Conservation (phyloP, 495 filamentous ascomycete species). For the Hypoxylon cercidicola region DNA sequence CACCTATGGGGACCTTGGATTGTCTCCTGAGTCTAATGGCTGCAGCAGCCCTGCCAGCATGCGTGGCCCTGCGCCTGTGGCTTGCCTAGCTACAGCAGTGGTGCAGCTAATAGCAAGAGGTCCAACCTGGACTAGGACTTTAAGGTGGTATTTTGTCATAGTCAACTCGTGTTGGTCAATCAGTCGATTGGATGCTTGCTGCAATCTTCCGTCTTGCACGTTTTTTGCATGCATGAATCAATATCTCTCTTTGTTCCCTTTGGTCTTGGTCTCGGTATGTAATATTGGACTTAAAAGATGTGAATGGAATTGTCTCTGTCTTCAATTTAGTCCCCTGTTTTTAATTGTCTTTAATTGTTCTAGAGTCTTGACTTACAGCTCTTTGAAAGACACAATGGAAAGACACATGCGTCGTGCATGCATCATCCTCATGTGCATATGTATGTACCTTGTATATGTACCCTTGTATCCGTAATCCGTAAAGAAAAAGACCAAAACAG, state of each 20-base stretch:
- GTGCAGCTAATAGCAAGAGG: conserved; percentile 25
- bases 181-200: conserved; percentile 9
- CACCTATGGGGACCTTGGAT: no score
- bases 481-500: conserved; percentile 18
- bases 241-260: conserved; percentile 15
- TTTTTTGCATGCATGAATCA: conserved; percentile 25
- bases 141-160: background rate
- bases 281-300: conserved; percentile 2
- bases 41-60: conserved; percentile 18
- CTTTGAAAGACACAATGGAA: no score
- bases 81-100: conserved; percentile 27
- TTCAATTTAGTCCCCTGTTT: no score
- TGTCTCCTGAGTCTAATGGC: conserved; percentile 14
- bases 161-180: background rate
- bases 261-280: conserved; percentile 2
- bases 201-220: conserved; percentile 23
- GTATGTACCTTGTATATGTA: no score
- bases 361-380: no score
- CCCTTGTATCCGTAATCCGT: no score
- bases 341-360: no score
- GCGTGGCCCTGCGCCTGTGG: conserved; percentile 42
- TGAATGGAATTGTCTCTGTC: conserved; percentile 13
- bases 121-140: conserved; percentile 6
- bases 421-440: no score
- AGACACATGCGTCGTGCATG: no score